These are phyloP conservation scores for Voacanga thouarsii DNA, from an alignment of 257 asterid species.

Conservation along the genomic window DNA sequence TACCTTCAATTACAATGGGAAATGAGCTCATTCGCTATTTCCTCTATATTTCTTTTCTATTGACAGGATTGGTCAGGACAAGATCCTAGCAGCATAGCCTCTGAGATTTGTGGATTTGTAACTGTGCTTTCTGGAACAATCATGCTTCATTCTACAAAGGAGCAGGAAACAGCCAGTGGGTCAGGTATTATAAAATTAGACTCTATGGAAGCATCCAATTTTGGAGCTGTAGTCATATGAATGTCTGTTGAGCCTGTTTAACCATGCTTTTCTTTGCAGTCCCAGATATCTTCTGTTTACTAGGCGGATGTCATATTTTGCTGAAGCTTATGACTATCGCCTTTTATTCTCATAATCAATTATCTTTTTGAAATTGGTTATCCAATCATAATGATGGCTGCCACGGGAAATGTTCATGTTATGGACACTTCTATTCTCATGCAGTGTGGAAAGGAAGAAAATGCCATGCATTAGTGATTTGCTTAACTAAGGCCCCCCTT, in stretches of 20 bases:
- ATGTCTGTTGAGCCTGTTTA: neutral
- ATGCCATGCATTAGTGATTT: neutral
- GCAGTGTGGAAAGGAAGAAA: neutral
- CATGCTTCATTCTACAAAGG: constrained; percentile 73
- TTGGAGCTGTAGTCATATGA: neutral
- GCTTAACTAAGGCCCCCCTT: neutral
- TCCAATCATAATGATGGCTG: neutral
- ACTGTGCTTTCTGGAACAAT: constrained; percentile 71
- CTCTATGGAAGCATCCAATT: constrained; percentile 5
- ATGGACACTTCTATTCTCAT: neutral
- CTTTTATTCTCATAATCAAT: neutral
- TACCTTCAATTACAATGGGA: neutral
- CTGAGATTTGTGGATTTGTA: constrained; percentile 67
- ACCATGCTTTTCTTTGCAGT: neutral
- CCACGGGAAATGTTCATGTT: neutral
- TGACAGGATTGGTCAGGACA: constrained; percentile 85
- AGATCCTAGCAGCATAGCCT: constrained; percentile 54
- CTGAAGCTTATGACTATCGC: neutral
- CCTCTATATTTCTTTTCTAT: neutral
- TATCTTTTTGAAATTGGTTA: neutral
- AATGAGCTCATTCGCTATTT: constrained; percentile 1
- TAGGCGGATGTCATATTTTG: neutral
- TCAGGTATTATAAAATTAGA: constrained; percentile 33
- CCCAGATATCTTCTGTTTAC: neutral
- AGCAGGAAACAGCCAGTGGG: constrained; percentile 53